phyloP scores from a whole-genome alignment of 2,329 filamentous ascomycete species.

The Zasmidium cellare region DNA sequence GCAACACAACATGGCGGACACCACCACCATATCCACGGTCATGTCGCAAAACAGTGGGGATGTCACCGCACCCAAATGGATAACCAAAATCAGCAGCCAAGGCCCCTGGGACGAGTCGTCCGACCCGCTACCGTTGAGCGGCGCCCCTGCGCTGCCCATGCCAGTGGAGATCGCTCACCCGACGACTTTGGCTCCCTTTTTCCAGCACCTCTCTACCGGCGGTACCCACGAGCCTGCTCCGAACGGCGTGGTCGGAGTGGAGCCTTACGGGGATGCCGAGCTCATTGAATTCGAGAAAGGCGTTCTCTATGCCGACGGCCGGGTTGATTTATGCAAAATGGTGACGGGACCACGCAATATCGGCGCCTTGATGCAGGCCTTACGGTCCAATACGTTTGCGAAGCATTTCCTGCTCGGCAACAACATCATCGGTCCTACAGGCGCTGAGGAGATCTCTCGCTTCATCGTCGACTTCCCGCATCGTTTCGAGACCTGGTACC shows the following conservation, averaged over 20 bases:
- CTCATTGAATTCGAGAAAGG: conserved; percentile 42
- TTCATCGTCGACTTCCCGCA: conserved; percentile 50
- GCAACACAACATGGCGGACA: too few relatives aligned
- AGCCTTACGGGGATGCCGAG: conserved; percentile 37
- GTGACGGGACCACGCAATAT: conserved; percentile 56
- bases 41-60: too few relatives aligned
- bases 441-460: conserved; percentile 47
- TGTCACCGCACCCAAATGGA: conserved; percentile 21
- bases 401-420: conserved; percentile 57
- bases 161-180: conserved; percentile 37
- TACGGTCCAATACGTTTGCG: conserved; percentile 50
- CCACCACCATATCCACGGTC: too few relatives aligned
- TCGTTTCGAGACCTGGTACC: conserved; percentile 57
- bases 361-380: conserved; percentile 50
- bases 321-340: conserved; percentile 59
- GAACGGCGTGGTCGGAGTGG: conserved; percentile 18
- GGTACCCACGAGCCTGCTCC: conserved; percentile 29
- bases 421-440: conserved; percentile 55
- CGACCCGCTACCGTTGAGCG: conserved; percentile 34
- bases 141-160: conserved; percentile 39
- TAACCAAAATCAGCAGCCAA: conserved; percentile 32
- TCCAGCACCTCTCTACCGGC: conserved; percentile 34
- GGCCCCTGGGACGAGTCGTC: conserved; percentile 36
- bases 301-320: conserved; percentile 52
- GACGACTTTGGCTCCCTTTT: conserved; percentile 38